Conservation (phyloP, 108 stramenopile species). For the Stephanodiscus minutulus region DNA sequence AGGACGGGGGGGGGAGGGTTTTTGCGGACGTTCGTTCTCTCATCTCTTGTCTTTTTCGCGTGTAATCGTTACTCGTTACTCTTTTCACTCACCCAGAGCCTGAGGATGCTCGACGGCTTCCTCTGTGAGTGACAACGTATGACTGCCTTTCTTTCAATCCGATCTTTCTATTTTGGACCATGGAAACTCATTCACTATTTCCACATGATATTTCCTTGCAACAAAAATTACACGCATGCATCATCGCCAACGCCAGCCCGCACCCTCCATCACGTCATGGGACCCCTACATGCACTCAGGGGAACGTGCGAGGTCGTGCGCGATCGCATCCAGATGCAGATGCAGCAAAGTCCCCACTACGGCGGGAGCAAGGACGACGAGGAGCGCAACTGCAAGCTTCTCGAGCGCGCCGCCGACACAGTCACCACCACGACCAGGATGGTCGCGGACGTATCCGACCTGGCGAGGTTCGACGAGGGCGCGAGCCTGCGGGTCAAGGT, state of each 20-base stretch:
- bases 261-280: slow-evolving; percentile 53
- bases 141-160: too few species aligned
- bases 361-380: slow-evolving; percentile 7
- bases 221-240: not conserved
- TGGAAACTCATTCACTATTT: not conserved
- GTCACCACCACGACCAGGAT: slow-evolving; percentile 26
- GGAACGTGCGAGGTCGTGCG: slow-evolving; percentile 32
- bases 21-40: not conserved
- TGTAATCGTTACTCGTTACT: not conserved
- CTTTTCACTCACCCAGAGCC: too few species aligned
- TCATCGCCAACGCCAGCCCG: slow-evolving; percentile 24
- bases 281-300: slow-evolving; percentile 39
- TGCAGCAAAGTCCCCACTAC: not conserved
- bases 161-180: too few species aligned
- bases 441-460: slow-evolving; percentile 37
- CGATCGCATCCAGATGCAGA: slow-evolving; percentile 26
- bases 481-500: slow-evolving; percentile 21
- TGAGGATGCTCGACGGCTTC: slow-evolving; percentile 38
- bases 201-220: not conserved
- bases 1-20: not conserved
- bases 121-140: slow-evolving; percentile 14
- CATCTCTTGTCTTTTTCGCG: not conserved
- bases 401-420: slow-evolving; percentile 28
- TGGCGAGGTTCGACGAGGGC: slow-evolving; percentile 36
- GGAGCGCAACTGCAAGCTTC: slow-evolving; percentile 13